These are phyloP conservation scores for Fusarium sp. DNA, from an alignment of 2,329 filamentous ascomycete genomes.

Conservation along the genomic window DNA sequence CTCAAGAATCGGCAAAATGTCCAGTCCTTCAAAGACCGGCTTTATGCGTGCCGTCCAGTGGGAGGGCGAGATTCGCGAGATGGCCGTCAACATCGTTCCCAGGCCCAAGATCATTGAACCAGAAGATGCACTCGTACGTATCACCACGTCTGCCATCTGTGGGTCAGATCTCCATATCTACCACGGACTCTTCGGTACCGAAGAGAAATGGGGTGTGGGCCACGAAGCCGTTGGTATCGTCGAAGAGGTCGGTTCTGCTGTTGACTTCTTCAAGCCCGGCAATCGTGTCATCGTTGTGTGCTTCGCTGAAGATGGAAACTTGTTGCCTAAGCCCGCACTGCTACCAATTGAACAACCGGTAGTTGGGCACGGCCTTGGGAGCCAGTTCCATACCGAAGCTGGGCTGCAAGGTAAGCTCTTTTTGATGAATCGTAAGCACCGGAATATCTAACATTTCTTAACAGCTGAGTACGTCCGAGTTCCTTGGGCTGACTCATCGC, in stretches of 20 bases:
- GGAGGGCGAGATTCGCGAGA: conserved; percentile 24
- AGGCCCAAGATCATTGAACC: conserved; percentile 9
- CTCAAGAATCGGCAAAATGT: neutral
- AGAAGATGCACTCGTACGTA: conserved; percentile 22
- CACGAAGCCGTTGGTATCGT: conserved; percentile 18
- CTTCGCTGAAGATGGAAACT: conserved; percentile 11
- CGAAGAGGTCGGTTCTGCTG: conserved; percentile 20
- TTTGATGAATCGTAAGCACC: rapidly evolving
- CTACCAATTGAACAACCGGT: neutral
- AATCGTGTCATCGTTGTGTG: conserved; percentile 9
- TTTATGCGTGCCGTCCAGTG: conserved; percentile 31
- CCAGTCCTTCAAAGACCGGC: neutral
- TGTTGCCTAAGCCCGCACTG: conserved; percentile 4
- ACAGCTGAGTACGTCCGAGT: conserved; percentile 26
- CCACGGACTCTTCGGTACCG: neutral
- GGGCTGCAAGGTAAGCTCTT: conserved; percentile 3
- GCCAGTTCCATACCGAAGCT: neutral
- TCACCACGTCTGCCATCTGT: conserved; percentile 22
- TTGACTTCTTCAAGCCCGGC: conserved; percentile 17
- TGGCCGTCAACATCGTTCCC: conserved; percentile 25
- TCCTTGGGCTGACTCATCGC: conserved; percentile 16
- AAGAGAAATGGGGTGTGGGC: neutral
- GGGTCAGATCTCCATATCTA: conserved; percentile 23
- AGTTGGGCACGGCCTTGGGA: neutral
- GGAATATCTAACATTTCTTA: neutral